Conservation (phyloP, 1,284 basidiomycete species). For the Sphagnurus paluster region DNA sequence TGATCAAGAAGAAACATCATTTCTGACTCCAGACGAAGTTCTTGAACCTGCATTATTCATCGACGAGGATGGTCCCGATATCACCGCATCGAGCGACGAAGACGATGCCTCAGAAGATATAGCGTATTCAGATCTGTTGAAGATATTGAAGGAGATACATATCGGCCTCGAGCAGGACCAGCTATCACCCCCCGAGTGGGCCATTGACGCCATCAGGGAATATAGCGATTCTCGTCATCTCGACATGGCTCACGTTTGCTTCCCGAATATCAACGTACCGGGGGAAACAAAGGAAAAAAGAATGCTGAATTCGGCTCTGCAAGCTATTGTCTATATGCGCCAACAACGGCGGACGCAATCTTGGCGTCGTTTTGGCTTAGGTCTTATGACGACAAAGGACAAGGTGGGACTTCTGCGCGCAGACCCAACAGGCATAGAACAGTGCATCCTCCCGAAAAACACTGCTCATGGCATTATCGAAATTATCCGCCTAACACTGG, state of each 20-base stretch:
- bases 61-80: not conserved
- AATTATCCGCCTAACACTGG: constrained; percentile 1
- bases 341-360: constrained; percentile 1
- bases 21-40: too few relatives aligned
- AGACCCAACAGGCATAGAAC: not conserved
- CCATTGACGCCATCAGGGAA: not conserved
- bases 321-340: constrained; percentile 1
- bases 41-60: too few relatives aligned
- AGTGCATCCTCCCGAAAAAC: not conserved
- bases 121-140: too few relatives aligned
- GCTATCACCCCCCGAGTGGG: not conserved
- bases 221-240: not conserved
- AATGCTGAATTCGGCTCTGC: not conserved
- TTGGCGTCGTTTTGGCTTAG: constrained; percentile 1
- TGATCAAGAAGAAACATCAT: too few relatives aligned
- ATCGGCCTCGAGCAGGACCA: not conserved
- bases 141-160: not conserved
- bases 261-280: not conserved
- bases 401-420: constrained; percentile 1
- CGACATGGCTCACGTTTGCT: not conserved
- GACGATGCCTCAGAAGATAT: not conserved
- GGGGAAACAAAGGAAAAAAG: not conserved
- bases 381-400: not conserved
- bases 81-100: not conserved
- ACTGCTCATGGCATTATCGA: constrained; percentile 3